Conservation (phyloP, 2,329 filamentous ascomycete genomes). For the Lecanoromycetidae sp. region DNA sequence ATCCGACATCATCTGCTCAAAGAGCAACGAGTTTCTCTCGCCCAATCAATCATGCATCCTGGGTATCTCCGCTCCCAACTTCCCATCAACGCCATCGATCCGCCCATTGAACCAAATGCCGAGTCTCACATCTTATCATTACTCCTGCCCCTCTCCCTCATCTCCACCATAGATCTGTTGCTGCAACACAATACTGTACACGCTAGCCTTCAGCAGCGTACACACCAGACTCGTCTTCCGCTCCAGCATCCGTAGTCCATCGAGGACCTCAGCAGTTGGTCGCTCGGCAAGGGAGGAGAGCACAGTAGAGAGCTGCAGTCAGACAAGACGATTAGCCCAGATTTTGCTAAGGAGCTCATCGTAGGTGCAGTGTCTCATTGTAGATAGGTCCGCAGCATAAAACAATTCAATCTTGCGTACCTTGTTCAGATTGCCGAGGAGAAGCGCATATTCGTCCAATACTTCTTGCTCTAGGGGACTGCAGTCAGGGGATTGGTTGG, state of each 20-base stretch:
- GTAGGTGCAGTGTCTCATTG: too few relatives aligned
- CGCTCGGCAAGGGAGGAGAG: slow-evolving; percentile 54
- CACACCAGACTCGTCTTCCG: slow-evolving; percentile 91
- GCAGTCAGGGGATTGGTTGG: slow-evolving; percentile 29
- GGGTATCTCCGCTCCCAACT: slow-evolving; percentile 3
- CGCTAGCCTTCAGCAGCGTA: slow-evolving; percentile 91
- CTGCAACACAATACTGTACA: slow-evolving; percentile 96
- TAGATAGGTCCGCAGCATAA: too few relatives aligned
- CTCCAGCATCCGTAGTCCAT: slow-evolving; percentile 77
- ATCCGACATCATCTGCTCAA: neutral
- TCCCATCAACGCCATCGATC: neutral
- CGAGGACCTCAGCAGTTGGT: slow-evolving; percentile 70
- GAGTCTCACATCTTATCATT: slow-evolving; percentile 18
- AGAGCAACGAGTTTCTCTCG: neutral
- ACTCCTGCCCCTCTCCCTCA: slow-evolving; percentile 21
- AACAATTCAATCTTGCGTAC: too few relatives aligned
- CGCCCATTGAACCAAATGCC: slow-evolving; percentile 9
- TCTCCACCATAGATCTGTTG: slow-evolving; percentile 56
- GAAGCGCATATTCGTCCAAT: slow-evolving; percentile 78
- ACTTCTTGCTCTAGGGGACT: slow-evolving; percentile 84
- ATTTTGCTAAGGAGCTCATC: too few relatives aligned
- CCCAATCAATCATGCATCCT: neutral
- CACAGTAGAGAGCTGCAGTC: slow-evolving; percentile 42
- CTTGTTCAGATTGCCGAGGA: slow-evolving; percentile 84
- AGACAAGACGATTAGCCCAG: neutral